Conservation (phyloP, 768 basidiomycete genomes). For the Phaeotremella fagi region DNA sequence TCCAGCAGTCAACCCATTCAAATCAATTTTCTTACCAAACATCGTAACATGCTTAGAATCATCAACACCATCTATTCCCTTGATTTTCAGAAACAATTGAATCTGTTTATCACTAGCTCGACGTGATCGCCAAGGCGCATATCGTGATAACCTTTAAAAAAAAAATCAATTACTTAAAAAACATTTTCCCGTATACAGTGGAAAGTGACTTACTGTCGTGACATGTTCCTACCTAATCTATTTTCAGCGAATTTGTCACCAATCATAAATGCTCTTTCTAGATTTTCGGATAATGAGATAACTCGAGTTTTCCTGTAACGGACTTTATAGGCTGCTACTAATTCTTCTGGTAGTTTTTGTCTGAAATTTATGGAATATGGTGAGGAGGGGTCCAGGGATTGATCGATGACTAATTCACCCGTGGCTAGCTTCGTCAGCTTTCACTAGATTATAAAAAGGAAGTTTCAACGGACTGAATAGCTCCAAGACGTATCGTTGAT, state of each 20-base stretch:
- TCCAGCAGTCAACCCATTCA: constrained; percentile 14
- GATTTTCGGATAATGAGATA: constrained; percentile 26
- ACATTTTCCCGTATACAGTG: background rate
- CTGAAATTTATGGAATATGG: constrained; percentile 23
- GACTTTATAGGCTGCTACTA: constrained; percentile 1
- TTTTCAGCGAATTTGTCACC: constrained; percentile 30
- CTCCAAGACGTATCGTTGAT: constrained; percentile 18
- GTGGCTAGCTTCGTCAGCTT: constrained; percentile 7
- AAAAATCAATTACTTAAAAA: background rate
- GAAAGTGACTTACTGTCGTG: constrained; percentile 19
- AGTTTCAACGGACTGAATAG: constrained; percentile 19
- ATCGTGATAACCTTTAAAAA: constrained; percentile 21
- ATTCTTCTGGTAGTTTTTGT: constrained; percentile 15
- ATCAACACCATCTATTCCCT: constrained; percentile 5
- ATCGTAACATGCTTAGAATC: constrained; percentile 2
- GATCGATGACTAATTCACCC: constrained; percentile 28
- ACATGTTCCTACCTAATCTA: constrained; percentile 20
- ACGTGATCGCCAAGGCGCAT: constrained; percentile 34
- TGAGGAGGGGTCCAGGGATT: constrained; percentile 1
- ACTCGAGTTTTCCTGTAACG: constrained; percentile 9
- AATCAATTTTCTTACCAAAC: constrained; percentile 3
- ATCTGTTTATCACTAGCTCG: constrained; percentile 26
- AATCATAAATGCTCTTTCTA: constrained; percentile 35
- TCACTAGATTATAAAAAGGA: background rate
- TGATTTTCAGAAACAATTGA: constrained; percentile 24